Evolutionary conservation across 2,329 filamentous ascomycete species (phyloP).

Genomic region (Dothistroma pini): DNA sequence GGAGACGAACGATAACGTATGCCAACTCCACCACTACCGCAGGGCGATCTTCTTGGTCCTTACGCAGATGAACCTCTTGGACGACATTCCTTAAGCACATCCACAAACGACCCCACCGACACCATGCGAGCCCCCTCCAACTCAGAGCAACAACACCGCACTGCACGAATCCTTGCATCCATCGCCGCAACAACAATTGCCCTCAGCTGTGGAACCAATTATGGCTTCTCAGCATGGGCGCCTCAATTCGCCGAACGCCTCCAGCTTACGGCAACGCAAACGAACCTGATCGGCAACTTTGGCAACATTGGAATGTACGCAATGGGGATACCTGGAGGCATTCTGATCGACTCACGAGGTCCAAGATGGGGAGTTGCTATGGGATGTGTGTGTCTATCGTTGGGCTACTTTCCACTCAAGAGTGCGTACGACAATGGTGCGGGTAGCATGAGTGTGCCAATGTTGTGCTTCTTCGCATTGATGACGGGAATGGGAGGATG

Average conservation of each 20-base stretch:
- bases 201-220: slow-evolving; percentile 80
- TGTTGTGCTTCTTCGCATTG: slow-evolving; percentile 78
- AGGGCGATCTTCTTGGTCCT: neutral
- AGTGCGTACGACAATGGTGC: slow-evolving; percentile 68
- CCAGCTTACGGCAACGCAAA: slow-evolving; percentile 84
- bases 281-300: slow-evolving; percentile 76
- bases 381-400: slow-evolving; percentile 67
- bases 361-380: slow-evolving; percentile 73
- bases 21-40: neutral
- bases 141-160: slow-evolving; percentile 51
- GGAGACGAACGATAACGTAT: neutral
- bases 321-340: slow-evolving; percentile 80
- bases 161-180: slow-evolving; percentile 74
- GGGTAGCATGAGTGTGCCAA: slow-evolving; percentile 52
- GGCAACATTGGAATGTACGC: slow-evolving; percentile 95
- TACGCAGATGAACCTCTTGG: neutral
- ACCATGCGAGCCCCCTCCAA: slow-evolving; percentile 31
- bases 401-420: slow-evolving; percentile 84
- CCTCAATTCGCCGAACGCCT: slow-evolving; percentile 89
- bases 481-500: slow-evolving; percentile 86
- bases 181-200: slow-evolving; percentile 80
- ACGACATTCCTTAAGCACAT: neutral
- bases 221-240: slow-evolving; percentile 97
- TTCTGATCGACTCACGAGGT: slow-evolving; percentile 79
- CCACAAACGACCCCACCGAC: slow-evolving; percentile 22